phyloP scores from a whole-genome alignment of 2,329 filamentous ascomycete genomes.

The Helminthosporium solani region DNA sequence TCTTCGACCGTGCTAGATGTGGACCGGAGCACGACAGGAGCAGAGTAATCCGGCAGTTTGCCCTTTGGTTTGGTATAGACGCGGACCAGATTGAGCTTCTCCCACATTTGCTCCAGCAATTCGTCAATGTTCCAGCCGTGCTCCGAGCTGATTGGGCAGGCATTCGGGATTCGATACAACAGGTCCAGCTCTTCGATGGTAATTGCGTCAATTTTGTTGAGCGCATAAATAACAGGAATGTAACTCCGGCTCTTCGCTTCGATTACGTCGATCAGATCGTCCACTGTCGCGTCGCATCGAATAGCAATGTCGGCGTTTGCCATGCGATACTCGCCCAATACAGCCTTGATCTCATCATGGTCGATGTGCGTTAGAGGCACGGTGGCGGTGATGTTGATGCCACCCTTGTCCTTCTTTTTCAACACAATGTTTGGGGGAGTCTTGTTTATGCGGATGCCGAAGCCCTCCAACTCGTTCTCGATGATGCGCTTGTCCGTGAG shows the following conservation, averaged over 20 bases:
- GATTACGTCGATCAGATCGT: conserved; percentile 93
- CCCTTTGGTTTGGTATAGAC: conserved; percentile 99
- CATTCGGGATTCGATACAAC: conserved; percentile 93
- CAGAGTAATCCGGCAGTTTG: conserved; percentile 84
- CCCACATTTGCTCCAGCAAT: conserved; percentile 97
- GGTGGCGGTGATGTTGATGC: conserved; percentile 93
- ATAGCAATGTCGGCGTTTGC: conserved; percentile 96
- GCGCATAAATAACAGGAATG: conserved; percentile 97
- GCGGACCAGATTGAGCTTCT: conserved; percentile 84
- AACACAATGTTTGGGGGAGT: conserved; percentile 97
- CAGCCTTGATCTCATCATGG: conserved; percentile 94
- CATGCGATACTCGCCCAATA: conserved; percentile 96
- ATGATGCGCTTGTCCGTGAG: conserved; percentile 96
- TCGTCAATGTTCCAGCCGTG: conserved; percentile 96
- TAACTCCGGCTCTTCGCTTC: conserved; percentile 94
- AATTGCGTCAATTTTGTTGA: conserved; percentile 99
- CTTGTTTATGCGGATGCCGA: conserved; percentile 98
- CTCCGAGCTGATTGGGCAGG: conserved; percentile 95
- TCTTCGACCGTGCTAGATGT: conserved; percentile 89
- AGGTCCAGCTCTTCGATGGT: conserved; percentile 96
- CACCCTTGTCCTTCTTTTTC: conserved; percentile 99
- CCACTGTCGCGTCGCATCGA: conserved; percentile 93
- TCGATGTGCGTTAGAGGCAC: conserved; percentile 90
- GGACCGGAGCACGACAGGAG: conserved; percentile 84
- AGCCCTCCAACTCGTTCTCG: conserved; percentile 91